Evolutionary conservation across 176 grass and related monocot species (phyloP), one percentile per base, ranked within the genome.

Genomic region (Triticum turgidum): DNA sequence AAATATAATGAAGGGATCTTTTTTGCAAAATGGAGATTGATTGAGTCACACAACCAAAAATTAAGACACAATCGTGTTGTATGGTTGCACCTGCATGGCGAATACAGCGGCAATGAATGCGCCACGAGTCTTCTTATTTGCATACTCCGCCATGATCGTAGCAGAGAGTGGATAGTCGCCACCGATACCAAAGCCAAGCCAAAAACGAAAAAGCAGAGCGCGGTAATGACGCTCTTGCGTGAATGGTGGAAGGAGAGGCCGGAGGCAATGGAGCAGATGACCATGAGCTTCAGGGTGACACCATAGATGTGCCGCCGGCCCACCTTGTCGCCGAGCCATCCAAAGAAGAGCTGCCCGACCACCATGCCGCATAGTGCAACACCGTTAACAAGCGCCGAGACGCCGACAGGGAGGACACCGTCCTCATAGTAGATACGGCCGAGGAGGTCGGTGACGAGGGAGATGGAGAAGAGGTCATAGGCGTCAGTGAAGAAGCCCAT

Each of bases 131-230:
- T 38, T 85, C 90, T 97, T 94, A 86, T 87, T 97, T 17, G 95
- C 95, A 61, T 97, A 97, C 84, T 97, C 92, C 4, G 95, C 92
- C 92, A 97, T 97, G 86, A 97, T 97, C 29, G 95, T 94, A 5
- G 95, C 92, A 0, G 86, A 89, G 29, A 94, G 84, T 2, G 94
- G 94, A 45, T 97, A 97, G 65, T 97, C 94, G 7, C 92, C 94
- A 66, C 94, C 94, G 66, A 94, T 94, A 73, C 95, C 86, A 69
- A 97, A 92, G 14, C 95, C 95, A 58, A 94, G 87, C 89, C 91
- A 97, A 90, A 97, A 97, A 12, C 92, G 90, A 82, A 97, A 97
- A 97, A 93, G 77, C 89, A 98, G 4, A 98, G 88, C 3, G 30
- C n/a, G 9, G 17, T 11, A 20, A 77, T 18, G 14, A 56, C 27